Evolutionary conservation across 1,139 yeast species (phyloP), one percentile per base, ranked within the genome.

Genomic region (Blastobotrys raffinosifermentans): DNA sequence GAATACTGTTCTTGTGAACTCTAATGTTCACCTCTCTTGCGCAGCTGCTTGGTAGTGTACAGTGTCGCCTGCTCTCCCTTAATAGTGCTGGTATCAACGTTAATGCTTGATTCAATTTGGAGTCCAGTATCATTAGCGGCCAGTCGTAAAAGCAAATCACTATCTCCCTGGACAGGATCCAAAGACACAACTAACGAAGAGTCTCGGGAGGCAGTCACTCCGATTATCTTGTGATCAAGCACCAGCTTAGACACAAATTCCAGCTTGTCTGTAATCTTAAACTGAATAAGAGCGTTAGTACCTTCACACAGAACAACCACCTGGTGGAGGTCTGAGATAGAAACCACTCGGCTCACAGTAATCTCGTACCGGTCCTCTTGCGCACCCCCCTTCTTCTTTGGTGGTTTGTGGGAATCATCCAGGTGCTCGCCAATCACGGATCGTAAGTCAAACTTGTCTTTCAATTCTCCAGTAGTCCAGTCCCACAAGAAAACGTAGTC

Each of bases 1-100:
- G n/a, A n/a, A n/a, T n/a, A n/a, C n/a, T n/a, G n/a, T n/a, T n/a
- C n/a, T 20, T 20, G n/a, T 20, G 23, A 20, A 8, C 13, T 15
- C 21, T 52, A 73, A 52, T 82, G 86, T 55, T 85, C 95, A 46
- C 93, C 82, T 60, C 93, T 77, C 63, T 86, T 86, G 55, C 94
- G 77, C 49, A 86, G 67, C 29, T 77, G 70, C 43, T 73, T 70
- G 22, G 76, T 68, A 38, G 71, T 70, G 57, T 81, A 82, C 50
- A 85, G 69, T 11, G 91, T 84, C 46, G 75, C 76, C 38, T 75
- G 60, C n/a, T 77, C 79, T 39, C 58, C 70, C 47, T 43, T 63
- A 2, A 53, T 35, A 2, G 51, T 53, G 16, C 58, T 50, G 7
- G 55, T 55, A n/a, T 57, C 44, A 6, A 19, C 26, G 3, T 31